phyloP scores from a whole-genome alignment of 805 yeast species.

The Ogataea ganodermae region DNA sequence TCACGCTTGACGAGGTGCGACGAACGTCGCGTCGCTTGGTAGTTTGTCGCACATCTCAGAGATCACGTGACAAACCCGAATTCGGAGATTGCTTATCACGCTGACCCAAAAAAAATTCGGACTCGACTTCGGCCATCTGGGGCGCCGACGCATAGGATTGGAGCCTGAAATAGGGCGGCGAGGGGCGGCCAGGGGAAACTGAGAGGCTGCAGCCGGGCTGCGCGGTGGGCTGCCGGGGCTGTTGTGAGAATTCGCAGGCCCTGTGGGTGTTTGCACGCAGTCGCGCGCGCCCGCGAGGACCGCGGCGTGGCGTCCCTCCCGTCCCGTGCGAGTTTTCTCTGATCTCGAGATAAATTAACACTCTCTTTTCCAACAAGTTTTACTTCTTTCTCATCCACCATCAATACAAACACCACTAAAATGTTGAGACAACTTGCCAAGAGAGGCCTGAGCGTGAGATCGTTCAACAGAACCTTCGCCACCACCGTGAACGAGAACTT shows the following conservation, averaged over 20 bases:
- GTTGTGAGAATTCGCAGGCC: too few species aligned
- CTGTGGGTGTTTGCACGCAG: too few species aligned
- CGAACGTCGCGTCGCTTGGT: constrained; percentile 6
- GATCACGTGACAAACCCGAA: constrained; percentile 17
- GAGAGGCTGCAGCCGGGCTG: too few species aligned
- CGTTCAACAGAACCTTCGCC: constrained; percentile 33
- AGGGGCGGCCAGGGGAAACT: not conserved
- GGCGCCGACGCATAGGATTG: constrained; percentile 6
- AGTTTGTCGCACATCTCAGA: not conserved
- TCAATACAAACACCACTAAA: not conserved
- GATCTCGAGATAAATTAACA: constrained; percentile 3
- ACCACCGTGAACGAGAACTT: constrained; percentile 31
- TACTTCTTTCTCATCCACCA: not conserved
- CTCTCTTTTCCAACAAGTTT: not conserved
- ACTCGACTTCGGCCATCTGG: constrained; percentile 21
- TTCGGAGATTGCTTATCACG: constrained; percentile 17
- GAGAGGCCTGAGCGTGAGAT: constrained; percentile 18
- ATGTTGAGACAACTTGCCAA: constrained; percentile 32
- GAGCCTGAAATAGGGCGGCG: constrained; percentile 6
- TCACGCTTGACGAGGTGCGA: not conserved
- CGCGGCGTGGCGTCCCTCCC: too few species aligned
- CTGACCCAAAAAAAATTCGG: constrained; percentile 12
- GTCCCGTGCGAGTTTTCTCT: too few species aligned
- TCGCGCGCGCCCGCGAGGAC: too few species aligned
- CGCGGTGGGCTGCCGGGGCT: too few species aligned